Evolutionary conservation across 2,329 filamentous ascomycete species (phyloP).

Genomic region (Cercospora beticola): DNA sequence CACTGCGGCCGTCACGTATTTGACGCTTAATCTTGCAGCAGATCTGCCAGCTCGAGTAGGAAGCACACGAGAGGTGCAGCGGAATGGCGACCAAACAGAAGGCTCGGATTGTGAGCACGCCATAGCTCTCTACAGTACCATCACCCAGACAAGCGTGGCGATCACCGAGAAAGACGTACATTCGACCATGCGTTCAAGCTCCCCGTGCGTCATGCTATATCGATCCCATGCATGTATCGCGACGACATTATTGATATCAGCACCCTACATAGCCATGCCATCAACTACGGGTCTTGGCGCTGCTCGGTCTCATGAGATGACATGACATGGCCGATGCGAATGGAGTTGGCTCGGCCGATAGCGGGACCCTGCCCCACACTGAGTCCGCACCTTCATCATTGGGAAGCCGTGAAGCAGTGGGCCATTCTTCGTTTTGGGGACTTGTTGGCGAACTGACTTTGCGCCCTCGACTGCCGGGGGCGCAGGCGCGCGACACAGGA

Average conservation of each 20-base stretch:
- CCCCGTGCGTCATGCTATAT: background rate
- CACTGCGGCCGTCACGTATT: background rate
- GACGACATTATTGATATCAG: background rate
- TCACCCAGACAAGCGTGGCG: background rate
- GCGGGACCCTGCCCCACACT: constrained; percentile 11
- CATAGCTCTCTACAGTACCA: constrained; percentile 4
- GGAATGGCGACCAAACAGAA: constrained; percentile 2
- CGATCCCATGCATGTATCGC: background rate
- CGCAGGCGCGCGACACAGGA: background rate
- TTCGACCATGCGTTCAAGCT: background rate
- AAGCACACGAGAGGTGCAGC: constrained; percentile 2
- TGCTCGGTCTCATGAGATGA: background rate
- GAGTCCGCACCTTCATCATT: constrained; percentile 10
- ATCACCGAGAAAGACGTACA: background rate
- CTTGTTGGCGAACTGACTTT: background rate
- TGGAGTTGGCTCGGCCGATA: constrained; percentile 1
- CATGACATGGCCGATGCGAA: background rate
- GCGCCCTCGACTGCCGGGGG: background rate
- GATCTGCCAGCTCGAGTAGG: background rate
- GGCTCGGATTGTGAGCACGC: constrained; percentile 8
- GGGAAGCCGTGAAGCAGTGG: background rate
- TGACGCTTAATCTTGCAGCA: background rate
- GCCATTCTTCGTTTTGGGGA: background rate
- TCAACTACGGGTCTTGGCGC: background rate
- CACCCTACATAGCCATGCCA: background rate